A percentile compares a stretch with the other conserved stretches of the same genome.
These are phyloP conservation scores for Neophaeococcomyces mojaviensis DNA, from an alignment of 2,329 filamentous ascomycete species.

Conservation along the genomic window DNA sequence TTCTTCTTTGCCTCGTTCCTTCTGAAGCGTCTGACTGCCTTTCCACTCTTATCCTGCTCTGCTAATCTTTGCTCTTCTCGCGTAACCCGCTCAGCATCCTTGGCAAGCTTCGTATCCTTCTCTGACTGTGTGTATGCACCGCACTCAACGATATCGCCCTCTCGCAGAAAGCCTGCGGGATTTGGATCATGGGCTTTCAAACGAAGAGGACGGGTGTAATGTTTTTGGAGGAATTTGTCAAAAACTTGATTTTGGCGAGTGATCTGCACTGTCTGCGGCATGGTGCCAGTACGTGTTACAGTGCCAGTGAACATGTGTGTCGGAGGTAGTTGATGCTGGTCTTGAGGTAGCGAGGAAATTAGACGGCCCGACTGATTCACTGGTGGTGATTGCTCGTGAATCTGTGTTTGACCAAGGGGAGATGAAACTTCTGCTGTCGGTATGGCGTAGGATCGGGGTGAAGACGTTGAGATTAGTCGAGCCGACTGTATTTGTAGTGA, in stretches of 20 bases:
- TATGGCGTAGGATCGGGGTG: background rate
- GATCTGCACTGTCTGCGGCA: conserved; percentile 6
- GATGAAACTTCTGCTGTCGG: conserved; percentile 4
- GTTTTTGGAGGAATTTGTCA: conserved; percentile 17
- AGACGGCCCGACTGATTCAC: background rate
- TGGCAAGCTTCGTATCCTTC: conserved; percentile 8
- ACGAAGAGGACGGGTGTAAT: conserved; percentile 16
- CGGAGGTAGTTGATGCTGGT: conserved; percentile 3
- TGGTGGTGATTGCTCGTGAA: background rate
- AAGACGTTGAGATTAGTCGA: conserved; percentile 3
- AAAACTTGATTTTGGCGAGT: conserved; percentile 11
- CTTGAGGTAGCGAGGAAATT: background rate
- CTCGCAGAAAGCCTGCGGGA: conserved; percentile 13
- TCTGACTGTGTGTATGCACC: conserved; percentile 13
- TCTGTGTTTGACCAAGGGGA: background rate
- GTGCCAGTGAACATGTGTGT: conserved; percentile 8
- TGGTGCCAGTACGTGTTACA: conserved; percentile 8
- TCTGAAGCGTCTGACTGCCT: conserved; percentile 1
- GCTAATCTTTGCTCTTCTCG: background rate
- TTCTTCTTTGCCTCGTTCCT: conserved; percentile 8
- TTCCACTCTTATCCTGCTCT: conserved; percentile 1
- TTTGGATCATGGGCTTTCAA: conserved; percentile 20
- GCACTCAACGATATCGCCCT: conserved; percentile 21
- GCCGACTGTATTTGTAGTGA: conserved; percentile 1
- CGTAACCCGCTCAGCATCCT: background rate